Percentiles rank a stretch among this genome's conserved stretches.
phyloP scores from a whole-genome alignment of 768 basidiomycete genomes.

The Grammothele lineata region DNA sequence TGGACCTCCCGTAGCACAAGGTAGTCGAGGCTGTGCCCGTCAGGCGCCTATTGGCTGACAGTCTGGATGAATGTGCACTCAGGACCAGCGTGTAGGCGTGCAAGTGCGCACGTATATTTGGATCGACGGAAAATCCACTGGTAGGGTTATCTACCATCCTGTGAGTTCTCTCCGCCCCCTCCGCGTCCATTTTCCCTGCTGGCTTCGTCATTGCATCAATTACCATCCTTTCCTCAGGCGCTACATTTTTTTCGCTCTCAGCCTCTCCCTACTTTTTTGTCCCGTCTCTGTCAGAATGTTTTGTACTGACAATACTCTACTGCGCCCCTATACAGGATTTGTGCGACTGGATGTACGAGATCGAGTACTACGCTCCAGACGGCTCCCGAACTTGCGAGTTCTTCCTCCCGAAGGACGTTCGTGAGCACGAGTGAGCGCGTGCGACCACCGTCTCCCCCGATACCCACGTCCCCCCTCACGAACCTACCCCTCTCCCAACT shows the following conservation, averaged over 20 bases:
- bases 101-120: neutral
- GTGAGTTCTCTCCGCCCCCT: too few species aligned
- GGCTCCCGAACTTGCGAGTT: neutral
- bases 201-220: too few species aligned
- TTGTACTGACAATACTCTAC: neutral
- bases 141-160: too few species aligned
- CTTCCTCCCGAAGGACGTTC: constrained; percentile 9
- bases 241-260: too few species aligned
- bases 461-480: neutral
- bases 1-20: too few species aligned
- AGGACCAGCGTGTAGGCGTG: neutral
- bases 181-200: too few species aligned
- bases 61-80: neutral
- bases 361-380: constrained; percentile 3
- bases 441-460: neutral
- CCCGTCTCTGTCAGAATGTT: neutral
- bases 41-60: too few species aligned
- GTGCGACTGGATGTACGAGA: neutral
- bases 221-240: too few species aligned
- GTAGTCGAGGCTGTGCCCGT: too few species aligned
- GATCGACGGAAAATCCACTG: too few species aligned
- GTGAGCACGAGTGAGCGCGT: too few species aligned
- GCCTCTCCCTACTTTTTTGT: too few species aligned
- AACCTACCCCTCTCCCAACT: neutral
- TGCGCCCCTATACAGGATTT: neutral